phyloP scores from a whole-genome alignment of 2,329 filamentous ascomycete genomes.

The Juglanconis oblonga region DNA sequence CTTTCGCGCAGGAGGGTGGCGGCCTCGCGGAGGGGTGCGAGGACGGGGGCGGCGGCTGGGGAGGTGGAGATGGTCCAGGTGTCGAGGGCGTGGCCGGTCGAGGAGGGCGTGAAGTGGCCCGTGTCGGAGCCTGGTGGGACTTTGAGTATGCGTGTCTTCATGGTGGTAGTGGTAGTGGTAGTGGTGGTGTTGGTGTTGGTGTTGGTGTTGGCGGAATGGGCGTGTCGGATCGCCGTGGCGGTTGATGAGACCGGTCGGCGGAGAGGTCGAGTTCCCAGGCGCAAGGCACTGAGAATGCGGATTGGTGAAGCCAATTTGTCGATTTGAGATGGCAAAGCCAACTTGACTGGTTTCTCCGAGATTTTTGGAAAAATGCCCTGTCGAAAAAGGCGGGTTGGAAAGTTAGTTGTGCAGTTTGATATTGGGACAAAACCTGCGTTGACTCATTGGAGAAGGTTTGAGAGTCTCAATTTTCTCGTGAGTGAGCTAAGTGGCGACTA shows the following conservation, averaged over 20 bases:
- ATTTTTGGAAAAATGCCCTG: neutral
- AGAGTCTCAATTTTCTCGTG: slow-evolving; percentile 9
- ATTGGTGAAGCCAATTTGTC: neutral
- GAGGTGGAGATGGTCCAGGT: slow-evolving; percentile 38
- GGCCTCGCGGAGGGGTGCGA: slow-evolving; percentile 56
- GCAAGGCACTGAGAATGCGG: neutral
- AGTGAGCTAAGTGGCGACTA: slow-evolving; percentile 4
- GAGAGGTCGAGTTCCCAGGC: neutral
- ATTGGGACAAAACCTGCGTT: slow-evolving; percentile 11
- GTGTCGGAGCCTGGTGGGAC: slow-evolving; percentile 21
- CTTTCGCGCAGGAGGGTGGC: slow-evolving; percentile 63
- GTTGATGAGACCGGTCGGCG: slow-evolving; percentile 6
- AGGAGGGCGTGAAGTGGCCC: slow-evolving; percentile 5
- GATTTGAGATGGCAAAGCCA: neutral
- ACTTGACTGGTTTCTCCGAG: neutral
- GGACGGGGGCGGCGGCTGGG: slow-evolving; percentile 23
- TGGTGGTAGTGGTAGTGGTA: slow-evolving; percentile 9
- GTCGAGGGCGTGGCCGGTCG: slow-evolving; percentile 27
- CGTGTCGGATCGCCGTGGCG: neutral
- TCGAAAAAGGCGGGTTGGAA: neutral
- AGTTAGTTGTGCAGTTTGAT: neutral
- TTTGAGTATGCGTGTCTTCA: slow-evolving; percentile 27
- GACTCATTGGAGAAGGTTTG: slow-evolving; percentile 8
- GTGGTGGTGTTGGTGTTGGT: neutral
- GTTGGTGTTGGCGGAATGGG: slow-evolving; percentile 6